Conservation (phyloP, 805 yeast species). For the Clavispora phyllophila region DNA sequence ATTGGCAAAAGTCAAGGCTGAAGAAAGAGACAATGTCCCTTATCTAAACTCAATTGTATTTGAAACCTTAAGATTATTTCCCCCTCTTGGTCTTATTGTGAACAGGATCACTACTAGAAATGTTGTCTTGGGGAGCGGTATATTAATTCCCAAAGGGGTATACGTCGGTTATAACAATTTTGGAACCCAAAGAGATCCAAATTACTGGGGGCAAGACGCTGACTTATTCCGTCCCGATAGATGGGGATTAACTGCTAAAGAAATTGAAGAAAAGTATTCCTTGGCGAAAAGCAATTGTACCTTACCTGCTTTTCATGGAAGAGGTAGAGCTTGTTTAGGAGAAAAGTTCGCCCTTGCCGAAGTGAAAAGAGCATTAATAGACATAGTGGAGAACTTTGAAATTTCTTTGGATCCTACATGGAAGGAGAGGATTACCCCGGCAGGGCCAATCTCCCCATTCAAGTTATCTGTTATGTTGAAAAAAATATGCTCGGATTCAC, state of each 20-base stretch:
- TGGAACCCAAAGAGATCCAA: slow-evolving; percentile 43
- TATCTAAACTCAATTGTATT: slow-evolving; percentile 32
- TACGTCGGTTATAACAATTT: slow-evolving; percentile 55
- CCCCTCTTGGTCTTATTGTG: slow-evolving; percentile 54
- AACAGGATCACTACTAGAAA: slow-evolving; percentile 41
- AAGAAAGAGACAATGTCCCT: slow-evolving; percentile 11
- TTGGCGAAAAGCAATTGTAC: slow-evolving; percentile 41
- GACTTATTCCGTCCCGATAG: slow-evolving; percentile 43
- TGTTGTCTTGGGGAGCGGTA: slow-evolving; percentile 35
- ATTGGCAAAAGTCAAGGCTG: not conserved
- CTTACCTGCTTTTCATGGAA: slow-evolving; percentile 54
- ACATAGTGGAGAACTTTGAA: slow-evolving; percentile 31
- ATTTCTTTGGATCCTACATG: slow-evolving; percentile 38
- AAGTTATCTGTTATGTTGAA: not conserved
- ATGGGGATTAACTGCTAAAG: slow-evolving; percentile 44
- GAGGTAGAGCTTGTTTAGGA: slow-evolving; percentile 56
- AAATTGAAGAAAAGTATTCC: slow-evolving; percentile 36
- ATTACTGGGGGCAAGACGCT: slow-evolving; percentile 43
- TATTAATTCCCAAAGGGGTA: slow-evolving; percentile 43
- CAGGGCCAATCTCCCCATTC: slow-evolving; percentile 52
- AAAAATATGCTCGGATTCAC: not conserved
- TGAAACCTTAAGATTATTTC: slow-evolving; percentile 47
- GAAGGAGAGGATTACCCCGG: slow-evolving; percentile 49
- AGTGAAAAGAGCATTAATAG: slow-evolving; percentile 34
- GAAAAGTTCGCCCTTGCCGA: slow-evolving; percentile 52